Base-by-base conservation (phyloP, 2,329 filamentous ascomycete species). In the Pyrenophora teres region DNA sequence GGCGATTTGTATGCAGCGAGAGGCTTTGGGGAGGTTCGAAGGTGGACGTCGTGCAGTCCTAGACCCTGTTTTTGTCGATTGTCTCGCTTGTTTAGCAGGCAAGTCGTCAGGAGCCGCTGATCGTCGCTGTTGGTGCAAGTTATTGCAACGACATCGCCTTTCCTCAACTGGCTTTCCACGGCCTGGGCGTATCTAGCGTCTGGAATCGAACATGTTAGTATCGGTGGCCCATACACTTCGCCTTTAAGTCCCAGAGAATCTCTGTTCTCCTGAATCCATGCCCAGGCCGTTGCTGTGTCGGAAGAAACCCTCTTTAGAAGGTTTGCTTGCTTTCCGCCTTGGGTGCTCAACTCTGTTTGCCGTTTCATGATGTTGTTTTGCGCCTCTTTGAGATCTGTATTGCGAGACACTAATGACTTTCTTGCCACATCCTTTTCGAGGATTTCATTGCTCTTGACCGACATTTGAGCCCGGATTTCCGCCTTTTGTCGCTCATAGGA, bases 171-270 rank as follows among this genome's bases (percentile, higher is more conserved):
- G 3, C 80, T 78, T 69, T 90, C 87, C 7, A 89, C 70, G 10
- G 79, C 79, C 61, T 83, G 75, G 9, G 83, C 83, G 69, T 89
- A 90, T 46, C 78, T 81, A 31, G 85, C 80, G 61, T 96, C 84
- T 60, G 87, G 92, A 46, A 96, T 77, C 0, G 88, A 89, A 73
- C 92, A 96, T 51, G 83, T 87, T 27, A 96, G 78, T 65, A 94
- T 83, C 0, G 92, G 86, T 5, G 92, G 92, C 0, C 89, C 91
- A 67, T 88, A 91, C 4, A 97, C 86, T 51, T 88, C 81, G 59
- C 88, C 85, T 65, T 89, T 83, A 58, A 97, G 94, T 41, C 82
- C 73, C 1, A 73, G 42, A 2, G 31, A 50, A 47, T 81, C 69
- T 52, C 81, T 81, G 68, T 99, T 85, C 2, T 84, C 72, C 66